Evolutionary conservation across 495 filamentous ascomycete species (phyloP), one percentile per base, ranked within the genome.

Genomic region (Astrocystis sublimbata): DNA sequence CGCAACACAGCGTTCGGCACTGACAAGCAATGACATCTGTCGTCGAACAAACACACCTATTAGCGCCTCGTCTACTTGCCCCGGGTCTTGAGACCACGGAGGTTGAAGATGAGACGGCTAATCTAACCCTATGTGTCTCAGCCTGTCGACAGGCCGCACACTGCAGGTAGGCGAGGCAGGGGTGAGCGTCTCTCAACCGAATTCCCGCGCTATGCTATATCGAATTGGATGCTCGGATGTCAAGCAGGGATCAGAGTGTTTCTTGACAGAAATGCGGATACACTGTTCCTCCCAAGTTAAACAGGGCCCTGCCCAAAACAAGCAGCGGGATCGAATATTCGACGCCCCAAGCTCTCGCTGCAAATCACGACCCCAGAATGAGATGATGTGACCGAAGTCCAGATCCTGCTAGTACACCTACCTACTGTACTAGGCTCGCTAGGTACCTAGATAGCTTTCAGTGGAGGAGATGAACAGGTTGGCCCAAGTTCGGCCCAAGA

Each of bases 41-140:
- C n/a, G n/a, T 15, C 26, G 15, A 15, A n/a, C 10, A 24, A 31
- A 56, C 31, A 38, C 21, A 30, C 36, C 36, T 13, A 30, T 50
- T 65, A 64, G 56, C 56, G 50, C 51, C 57, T n/a, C n/a, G n/a
- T n/a, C 33, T 13, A 36, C 33, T 35, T 60, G 62, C 42, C 62
- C 53, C 62, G 54, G 19, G 55, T 61, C 60, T 63, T 58, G 64
- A 69, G 68, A 67, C 56, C 5, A 42, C 67, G 66, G 64, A 58
- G 56, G 56, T 58, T 66, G 60, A 60, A 62, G 69, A 71, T 69
- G 69, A 71, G 69, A 71, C 69, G 43, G 67, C 60, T 63, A 61
- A 71, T 71, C 69, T 62, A 51, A 69, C 66, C 52, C 57, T 33
- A 54, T 63, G 54, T 62, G 67, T 71, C 66, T 67, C 69, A 69